Base-by-base conservation (phyloP, 75 land plant genomes). In the Pinus tabuliformis region DNA sequence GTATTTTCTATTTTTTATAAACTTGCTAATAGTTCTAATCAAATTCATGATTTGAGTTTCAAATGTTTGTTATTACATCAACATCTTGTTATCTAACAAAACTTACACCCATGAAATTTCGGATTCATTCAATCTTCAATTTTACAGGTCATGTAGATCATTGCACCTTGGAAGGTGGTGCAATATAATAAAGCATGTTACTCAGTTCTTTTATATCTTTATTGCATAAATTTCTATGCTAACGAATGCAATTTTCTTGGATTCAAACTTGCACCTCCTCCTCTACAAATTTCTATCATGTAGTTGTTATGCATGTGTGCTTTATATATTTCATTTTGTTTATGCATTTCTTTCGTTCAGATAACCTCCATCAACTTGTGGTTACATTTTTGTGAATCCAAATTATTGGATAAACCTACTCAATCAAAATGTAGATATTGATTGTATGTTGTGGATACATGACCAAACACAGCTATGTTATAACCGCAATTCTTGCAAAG, bases 391-490 rank as follows among this genome's bases (percentile, higher is more conserved):
- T 70, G 75, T 87, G 78, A 86, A 80, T 58, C 81, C 95, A 33
- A 92, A 92, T 5, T 62, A 74, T 28, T 92, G 95, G 95, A 81
- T 71, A 22, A 78, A 76, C 54, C 86, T 86, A 45, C 8, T 45
- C 49, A 45, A 45, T 9, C 42, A 14, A 6, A 77, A 60, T 18
- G 82, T 75, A 12, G 88, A 88, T 56, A 56, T 57, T n/a, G 95
- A 92, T 78, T 92, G 95, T 75, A 33, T 77, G 76, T 56, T 45
- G 14, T 92, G 93, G 93, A 84, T 78, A 87, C 88, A 92, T 75
- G 82, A 84, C 3, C 91, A 78, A 56, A 58, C 80, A 1, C 73
- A 79, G 77, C 85, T 92, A 13, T 92, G 95, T 85, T 92, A 80
- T 78, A 54, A 73, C 18, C 90, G 95, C 81, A 73, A 74, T 17